Evolutionary conservation across 192 early-diverging fungal genomes (phyloP).

Genomic region (Gaertneriomyces semiglobifer): DNA sequence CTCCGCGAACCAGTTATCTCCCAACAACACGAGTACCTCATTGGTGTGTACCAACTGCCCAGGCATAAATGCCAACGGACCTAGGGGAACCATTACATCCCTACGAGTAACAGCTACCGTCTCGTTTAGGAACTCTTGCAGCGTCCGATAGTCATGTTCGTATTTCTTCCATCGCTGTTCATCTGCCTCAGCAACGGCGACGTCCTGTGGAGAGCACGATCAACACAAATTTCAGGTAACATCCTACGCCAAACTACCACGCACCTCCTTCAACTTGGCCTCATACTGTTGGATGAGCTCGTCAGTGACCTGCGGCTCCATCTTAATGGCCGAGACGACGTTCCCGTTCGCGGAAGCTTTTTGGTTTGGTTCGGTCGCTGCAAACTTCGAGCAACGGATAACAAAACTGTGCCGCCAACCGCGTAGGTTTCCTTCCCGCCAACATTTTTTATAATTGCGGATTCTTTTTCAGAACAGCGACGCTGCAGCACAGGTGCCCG

Average conservation of each 20-base stretch:
- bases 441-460: background rate
- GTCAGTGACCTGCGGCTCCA: background rate
- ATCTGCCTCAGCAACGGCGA: conserved; percentile 36
- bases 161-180: conserved; percentile 55
- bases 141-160: conserved; percentile 52
- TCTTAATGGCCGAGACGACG: too few species aligned
- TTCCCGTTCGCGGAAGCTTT: too few species aligned
- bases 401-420: too few species aligned
- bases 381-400: too few species aligned
- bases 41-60: conserved; percentile 90
- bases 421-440: too few species aligned
- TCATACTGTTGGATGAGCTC: conserved; percentile 5
- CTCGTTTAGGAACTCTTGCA: conserved; percentile 44
- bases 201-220: conserved; percentile 4
- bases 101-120: conserved; percentile 48
- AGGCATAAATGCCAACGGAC: conserved; percentile 83
- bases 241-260: background rate
- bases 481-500: too few species aligned
- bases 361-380: too few species aligned
- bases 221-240: background rate
- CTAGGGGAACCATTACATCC: conserved; percentile 71
- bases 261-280: conserved; percentile 5
- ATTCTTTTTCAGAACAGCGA: conserved; percentile 4
- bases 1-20: conserved; percentile 93
- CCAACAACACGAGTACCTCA: conserved; percentile 78